Conservation (phyloP, 2,329 filamentous ascomycete species). For the Albophoma yamanashiensis region DNA sequence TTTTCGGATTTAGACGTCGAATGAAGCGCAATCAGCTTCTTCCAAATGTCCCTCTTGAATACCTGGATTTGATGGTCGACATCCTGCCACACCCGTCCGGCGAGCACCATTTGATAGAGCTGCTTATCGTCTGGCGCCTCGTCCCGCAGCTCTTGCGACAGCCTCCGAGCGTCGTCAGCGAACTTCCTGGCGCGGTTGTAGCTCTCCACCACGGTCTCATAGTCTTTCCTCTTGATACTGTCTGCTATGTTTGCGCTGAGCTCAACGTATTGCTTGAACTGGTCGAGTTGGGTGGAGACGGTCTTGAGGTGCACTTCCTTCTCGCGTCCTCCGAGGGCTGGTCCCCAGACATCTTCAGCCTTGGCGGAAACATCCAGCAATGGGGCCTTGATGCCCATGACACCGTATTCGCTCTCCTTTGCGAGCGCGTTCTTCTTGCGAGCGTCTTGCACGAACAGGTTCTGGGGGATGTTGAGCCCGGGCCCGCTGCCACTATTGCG, state of each 20-base stretch:
- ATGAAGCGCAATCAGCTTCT: constrained; percentile 61
- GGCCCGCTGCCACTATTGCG: constrained; percentile 36
- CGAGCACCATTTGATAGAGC: constrained; percentile 76
- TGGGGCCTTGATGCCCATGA: constrained; percentile 78
- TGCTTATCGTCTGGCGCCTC: constrained; percentile 62
- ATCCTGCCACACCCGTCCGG: constrained; percentile 90
- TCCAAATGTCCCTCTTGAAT: constrained; percentile 89
- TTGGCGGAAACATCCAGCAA: constrained; percentile 85
- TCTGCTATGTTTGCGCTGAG: constrained; percentile 68
- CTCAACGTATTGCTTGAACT: constrained; percentile 73
- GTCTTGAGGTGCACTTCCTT: constrained; percentile 80
- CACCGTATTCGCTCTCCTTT: constrained; percentile 88
- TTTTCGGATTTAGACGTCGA: constrained; percentile 38
- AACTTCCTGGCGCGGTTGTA: constrained; percentile 76
- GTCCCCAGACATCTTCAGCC: constrained; percentile 95
- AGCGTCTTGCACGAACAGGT: constrained; percentile 36
- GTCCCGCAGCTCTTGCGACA: constrained; percentile 47
- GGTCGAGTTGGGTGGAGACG: constrained; percentile 65
- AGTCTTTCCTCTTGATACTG: constrained; percentile 82
- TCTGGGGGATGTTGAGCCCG: constrained; percentile 25
- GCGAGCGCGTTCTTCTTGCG: constrained; percentile 79
- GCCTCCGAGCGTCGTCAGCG: constrained; percentile 62
- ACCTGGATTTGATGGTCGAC: constrained; percentile 75
- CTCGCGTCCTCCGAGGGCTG: constrained; percentile 80
- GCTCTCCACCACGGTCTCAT: constrained; percentile 77